Evolutionary conservation across 768 basidiomycete species (phyloP).

Genomic region (Crucibulum laeve): DNA sequence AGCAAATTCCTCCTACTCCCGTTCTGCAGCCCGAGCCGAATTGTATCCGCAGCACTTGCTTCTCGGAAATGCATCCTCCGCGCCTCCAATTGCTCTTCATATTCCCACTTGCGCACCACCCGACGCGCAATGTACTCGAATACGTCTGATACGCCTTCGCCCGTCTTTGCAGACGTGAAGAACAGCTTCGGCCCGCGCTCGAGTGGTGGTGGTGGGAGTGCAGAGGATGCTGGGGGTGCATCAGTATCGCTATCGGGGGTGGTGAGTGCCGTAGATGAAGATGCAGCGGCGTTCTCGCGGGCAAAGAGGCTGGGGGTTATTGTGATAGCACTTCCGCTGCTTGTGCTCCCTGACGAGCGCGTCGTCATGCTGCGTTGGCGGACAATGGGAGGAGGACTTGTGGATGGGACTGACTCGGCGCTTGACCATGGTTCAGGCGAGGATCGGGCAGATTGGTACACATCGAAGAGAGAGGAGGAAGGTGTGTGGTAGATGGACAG

Average conservation of each 20-base stretch:
- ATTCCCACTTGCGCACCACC: slow-evolving; percentile 61
- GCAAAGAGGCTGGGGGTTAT: slow-evolving; percentile 60
- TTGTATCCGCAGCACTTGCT: too few species aligned
- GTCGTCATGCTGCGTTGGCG: slow-evolving; percentile 22
- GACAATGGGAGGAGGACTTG: slow-evolving; percentile 14
- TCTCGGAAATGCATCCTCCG: too few species aligned
- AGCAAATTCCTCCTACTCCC: too few species aligned
- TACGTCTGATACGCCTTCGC: slow-evolving; percentile 65
- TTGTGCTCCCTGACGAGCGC: slow-evolving; percentile 29
- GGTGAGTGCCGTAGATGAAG: neutral
- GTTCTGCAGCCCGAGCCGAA: too few species aligned
- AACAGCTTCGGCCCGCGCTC: slow-evolving; percentile 36
- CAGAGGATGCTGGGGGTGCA: slow-evolving; percentile 1
- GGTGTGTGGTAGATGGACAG: slow-evolving; percentile 74
- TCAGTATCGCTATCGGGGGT: slow-evolving; percentile 1
- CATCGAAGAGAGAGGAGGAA: slow-evolving; percentile 69
- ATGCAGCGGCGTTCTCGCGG: slow-evolving; percentile 18
- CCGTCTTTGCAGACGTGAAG: slow-evolving; percentile 77
- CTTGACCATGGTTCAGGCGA: slow-evolving; percentile 41
- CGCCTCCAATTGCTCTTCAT: too few species aligned
- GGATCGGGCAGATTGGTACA: slow-evolving; percentile 55
- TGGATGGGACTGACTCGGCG: slow-evolving; percentile 17
- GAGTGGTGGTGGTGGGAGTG: slow-evolving; percentile 7
- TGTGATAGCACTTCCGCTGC: slow-evolving; percentile 46
- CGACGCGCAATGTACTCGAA: slow-evolving; percentile 71